Evolutionary conservation across 2,329 filamentous ascomycete species (phyloP), one percentile per base, ranked within the genome.

Genomic region (Nectriaceae sp.): DNA sequence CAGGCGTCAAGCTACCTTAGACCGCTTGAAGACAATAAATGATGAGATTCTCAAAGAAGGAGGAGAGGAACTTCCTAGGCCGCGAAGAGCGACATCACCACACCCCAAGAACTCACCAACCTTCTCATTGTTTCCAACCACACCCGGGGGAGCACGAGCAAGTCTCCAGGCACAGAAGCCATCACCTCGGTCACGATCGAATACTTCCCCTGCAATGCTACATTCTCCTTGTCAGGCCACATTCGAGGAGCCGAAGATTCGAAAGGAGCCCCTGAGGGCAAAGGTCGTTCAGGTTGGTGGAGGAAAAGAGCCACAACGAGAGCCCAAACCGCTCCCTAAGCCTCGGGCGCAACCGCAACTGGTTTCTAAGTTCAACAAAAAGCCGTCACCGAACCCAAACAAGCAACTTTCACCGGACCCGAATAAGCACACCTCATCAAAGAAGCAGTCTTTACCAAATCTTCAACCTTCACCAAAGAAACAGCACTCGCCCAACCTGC

Each of bases 1-100:
- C 20, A 76, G 82, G 48, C 75, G 83, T 36, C 82, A 86, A 55
- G 81, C 80, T 6, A 83, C 78, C 0, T 63, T 85, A 11, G 76
- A 82, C 45, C 80, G 76, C 48, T 68, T 88, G 1, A 80, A 77
- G 54, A 76, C 74, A 18, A 76, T 80, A 33, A 77, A 77, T 43
- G 75, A 77, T 49, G 69, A 71, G 42, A 59, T 71, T 59, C 26
- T 48, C 47, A 62, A 68, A 52, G 70, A 75, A 54, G 65, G 70
- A 48, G 71, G 70, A 49, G 56, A 55, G 24, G 54, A 63, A 19
- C 44, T 55, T 19, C 53, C 48, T 42, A 60, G 67, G 11, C 65
- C 68, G 5, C 71, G 76, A 16, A 71, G 79, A 52, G 74, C 71
- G 19, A 78, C 76, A 3, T 80, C 80, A 4, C 77, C 80, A 3